phyloP scores from a whole-genome alignment of 257 asterid genomes.

The Salvia hispanica region DNA sequence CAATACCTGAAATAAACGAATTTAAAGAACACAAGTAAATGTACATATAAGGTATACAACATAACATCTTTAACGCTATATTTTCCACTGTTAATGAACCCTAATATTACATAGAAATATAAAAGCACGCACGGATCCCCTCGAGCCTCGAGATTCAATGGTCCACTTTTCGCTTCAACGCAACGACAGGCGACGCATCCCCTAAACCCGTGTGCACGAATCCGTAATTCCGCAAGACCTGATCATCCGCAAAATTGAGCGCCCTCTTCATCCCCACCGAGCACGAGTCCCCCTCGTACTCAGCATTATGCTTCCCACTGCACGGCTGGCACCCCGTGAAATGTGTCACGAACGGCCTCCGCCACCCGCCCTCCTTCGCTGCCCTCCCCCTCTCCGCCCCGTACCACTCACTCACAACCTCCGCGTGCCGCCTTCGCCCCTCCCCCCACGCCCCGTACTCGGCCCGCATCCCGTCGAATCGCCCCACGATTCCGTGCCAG shows the following conservation, averaged over 20 bases:
- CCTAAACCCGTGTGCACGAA: constrained; percentile 49
- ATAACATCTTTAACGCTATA: no score
- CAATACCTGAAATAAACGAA: no score
- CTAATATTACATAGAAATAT: no score
- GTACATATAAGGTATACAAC: no score
- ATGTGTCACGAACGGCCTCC: constrained; percentile 82
- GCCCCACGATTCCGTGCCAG: constrained; percentile 64
- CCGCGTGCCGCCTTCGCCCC: constrained; percentile 71
- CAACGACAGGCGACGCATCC: constrained; percentile 37
- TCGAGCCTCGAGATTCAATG: no score
- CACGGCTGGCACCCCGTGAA: constrained; percentile 95
- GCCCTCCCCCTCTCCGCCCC: constrained; percentile 41
- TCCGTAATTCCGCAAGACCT: constrained; percentile 61
- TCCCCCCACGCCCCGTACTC: constrained; percentile 44
- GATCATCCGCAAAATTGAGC: constrained; percentile 73
- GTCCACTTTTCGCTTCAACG: constrained; percentile 12
- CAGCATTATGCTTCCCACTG: constrained; percentile 65
- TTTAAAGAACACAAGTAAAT: no score
- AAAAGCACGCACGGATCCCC: no score
- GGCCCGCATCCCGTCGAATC: constrained; percentile 30
- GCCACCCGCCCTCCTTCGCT: constrained; percentile 41
- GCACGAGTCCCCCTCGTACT: constrained; percentile 55
- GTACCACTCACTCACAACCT: constrained; percentile 49
- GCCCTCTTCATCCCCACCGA: constrained; percentile 71
- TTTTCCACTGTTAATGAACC: no score